Evolutionary conservation across 352 stramenopile genomes (phyloP).

Genomic region (Pythium guiyangense): DNA sequence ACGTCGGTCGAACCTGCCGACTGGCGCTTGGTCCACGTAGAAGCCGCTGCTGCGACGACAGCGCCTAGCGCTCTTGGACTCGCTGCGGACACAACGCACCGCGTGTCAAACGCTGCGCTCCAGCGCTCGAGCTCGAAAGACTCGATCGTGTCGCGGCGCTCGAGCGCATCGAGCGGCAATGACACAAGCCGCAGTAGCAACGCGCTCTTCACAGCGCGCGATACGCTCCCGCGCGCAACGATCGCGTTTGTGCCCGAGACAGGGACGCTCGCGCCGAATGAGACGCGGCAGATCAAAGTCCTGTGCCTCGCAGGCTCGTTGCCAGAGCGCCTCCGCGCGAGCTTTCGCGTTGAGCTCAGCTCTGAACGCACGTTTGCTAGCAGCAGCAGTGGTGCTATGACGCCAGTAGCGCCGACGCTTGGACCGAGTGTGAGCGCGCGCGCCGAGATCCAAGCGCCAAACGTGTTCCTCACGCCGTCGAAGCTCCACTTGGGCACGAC

Average conservation of each 20-base stretch:
- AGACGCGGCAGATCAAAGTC: constrained; percentile 31
- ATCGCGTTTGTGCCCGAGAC: constrained; percentile 46
- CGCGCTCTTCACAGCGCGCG: constrained; percentile 33
- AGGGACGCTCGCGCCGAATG: constrained; percentile 34
- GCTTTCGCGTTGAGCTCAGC: constrained; percentile 34
- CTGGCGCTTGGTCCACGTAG: constrained; percentile 48
- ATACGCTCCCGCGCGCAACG: constrained; percentile 35
- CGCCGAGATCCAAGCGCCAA: constrained; percentile 72
- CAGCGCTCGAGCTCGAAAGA: constrained; percentile 43
- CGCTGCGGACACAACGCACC: neutral
- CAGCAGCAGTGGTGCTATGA: neutral
- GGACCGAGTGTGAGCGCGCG: constrained; percentile 38
- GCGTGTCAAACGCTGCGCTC: constrained; percentile 11
- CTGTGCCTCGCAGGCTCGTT: constrained; percentile 49
- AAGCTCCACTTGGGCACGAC: constrained; percentile 50
- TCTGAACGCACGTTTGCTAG: constrained; percentile 22
- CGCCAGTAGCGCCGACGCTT: neutral
- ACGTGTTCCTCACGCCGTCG: constrained; percentile 59
- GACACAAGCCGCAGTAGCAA: constrained; percentile 32
- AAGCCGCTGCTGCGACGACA: constrained; percentile 14
- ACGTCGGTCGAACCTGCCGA: constrained; percentile 16
- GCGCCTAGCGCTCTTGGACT: neutral
- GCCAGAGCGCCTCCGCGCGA: constrained; percentile 56
- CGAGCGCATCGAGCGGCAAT: constrained; percentile 20
- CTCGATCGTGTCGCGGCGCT: constrained; percentile 45